phyloP scores from a whole-genome alignment of 441 rosid genomes.

The Pelargonium myrrhifolium region DNA sequence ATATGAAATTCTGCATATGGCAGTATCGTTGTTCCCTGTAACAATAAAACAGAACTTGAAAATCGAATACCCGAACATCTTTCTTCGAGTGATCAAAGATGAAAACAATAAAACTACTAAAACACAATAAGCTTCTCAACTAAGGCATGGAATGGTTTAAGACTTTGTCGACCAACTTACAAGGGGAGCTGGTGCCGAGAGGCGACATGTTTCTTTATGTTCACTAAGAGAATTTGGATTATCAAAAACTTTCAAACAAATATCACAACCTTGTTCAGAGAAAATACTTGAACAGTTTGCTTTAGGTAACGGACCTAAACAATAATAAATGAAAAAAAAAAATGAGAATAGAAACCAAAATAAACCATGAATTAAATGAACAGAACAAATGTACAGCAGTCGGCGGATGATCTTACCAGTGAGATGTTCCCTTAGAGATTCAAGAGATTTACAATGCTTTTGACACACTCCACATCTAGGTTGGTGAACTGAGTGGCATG shows the following conservation, averaged over 20 bases:
- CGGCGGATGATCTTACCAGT: conserved; percentile 25
- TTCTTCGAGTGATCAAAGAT: too few relatives aligned
- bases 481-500: conserved; percentile 61
- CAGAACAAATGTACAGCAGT: not conserved
- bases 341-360: not conserved
- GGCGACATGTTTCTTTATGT: conserved; percentile 37
- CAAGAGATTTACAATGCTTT: conserved; percentile 60
- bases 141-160: not conserved
- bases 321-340: conserved; percentile 6
- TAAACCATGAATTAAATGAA: conserved; percentile 2
- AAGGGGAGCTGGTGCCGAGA: conserved; percentile 30
- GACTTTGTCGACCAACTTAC: conserved; percentile 33
- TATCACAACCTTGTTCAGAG: conserved; percentile 42
- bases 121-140: too few relatives aligned
- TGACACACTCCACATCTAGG: conserved; percentile 55
- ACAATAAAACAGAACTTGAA: conserved; percentile 1
- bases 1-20: conserved; percentile 18
- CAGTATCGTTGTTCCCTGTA: conserved; percentile 28
- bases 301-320: conserved; percentile 40
- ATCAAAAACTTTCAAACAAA: conserved; percentile 52
- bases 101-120: too few relatives aligned
- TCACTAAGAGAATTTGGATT: conserved; percentile 28
- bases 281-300: conserved; percentile 40
- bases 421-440: conserved; percentile 61
- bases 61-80: too few relatives aligned